Evolutionary conservation across 257 asterid species (phyloP).

Genomic region (Nicotiana otophora): DNA sequence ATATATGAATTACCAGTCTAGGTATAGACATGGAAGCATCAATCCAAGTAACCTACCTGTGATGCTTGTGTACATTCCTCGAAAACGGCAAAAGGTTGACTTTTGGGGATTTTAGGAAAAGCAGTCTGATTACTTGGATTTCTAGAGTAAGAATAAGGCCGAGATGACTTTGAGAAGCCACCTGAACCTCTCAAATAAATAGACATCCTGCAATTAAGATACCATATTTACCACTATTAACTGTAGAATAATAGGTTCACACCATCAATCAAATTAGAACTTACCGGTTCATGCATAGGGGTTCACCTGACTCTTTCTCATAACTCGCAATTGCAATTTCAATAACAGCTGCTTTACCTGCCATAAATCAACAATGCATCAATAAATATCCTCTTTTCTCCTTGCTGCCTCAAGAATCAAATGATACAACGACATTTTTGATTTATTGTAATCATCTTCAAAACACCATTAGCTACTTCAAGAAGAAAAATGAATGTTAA

Average conservation of each 20-base stretch:
- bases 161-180: slow-evolving; percentile 85
- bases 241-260: neutral
- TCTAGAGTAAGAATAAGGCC: slow-evolving; percentile 48
- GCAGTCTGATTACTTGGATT: slow-evolving; percentile 38
- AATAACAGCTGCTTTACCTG: slow-evolving; percentile 81
- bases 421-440: neutral
- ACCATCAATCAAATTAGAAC: slow-evolving; percentile 10
- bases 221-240: slow-evolving; percentile 19
- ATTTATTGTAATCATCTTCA: neutral
- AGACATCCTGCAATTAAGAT: slow-evolving; percentile 36
- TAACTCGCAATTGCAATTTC: slow-evolving; percentile 65
- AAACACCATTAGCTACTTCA: neutral
- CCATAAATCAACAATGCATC: slow-evolving; percentile 12
- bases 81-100: slow-evolving; percentile 58
- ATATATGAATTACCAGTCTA: no score
- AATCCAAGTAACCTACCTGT: slow-evolving; percentile 43
- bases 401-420: neutral
- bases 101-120: slow-evolving; percentile 45
- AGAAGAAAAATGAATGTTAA: neutral
- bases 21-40: neutral
- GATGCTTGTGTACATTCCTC: slow-evolving; percentile 77
- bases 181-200: slow-evolving; percentile 80
- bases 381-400: neutral
- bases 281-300: slow-evolving; percentile 85
- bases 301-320: slow-evolving; percentile 63